Evolutionary conservation across 164 flowering plant genomes (phyloP).

Genomic region (Aristolochia californica): DNA sequence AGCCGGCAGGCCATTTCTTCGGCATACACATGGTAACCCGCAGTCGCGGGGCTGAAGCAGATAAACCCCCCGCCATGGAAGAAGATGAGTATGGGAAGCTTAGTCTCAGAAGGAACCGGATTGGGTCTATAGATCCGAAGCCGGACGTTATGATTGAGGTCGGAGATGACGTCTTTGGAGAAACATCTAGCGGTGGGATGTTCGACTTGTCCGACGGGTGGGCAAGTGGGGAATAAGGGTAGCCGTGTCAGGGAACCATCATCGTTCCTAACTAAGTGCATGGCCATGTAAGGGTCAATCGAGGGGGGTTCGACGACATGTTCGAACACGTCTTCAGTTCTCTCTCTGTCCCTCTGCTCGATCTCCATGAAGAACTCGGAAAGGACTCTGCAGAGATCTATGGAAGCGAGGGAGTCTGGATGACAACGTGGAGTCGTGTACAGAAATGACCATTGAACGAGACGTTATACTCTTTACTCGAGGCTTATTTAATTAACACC

Average conservation of each 20-base stretch:
- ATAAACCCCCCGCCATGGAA: constrained; percentile 53
- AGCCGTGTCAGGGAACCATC: constrained; percentile 11
- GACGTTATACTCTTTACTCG: too few species aligned
- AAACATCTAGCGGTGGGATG: not conserved
- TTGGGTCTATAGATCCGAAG: constrained; percentile 28
- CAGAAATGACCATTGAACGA: too few species aligned
- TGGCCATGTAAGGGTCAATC: constrained; percentile 2
- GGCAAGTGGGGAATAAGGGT: not conserved
- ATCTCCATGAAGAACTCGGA: too few species aligned
- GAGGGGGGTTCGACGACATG: too few species aligned
- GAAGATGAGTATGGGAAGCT: constrained; percentile 33
- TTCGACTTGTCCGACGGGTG: not conserved
- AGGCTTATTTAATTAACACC: too few species aligned
- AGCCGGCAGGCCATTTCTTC: constrained; percentile 12
- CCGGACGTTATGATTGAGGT: constrained; percentile 20
- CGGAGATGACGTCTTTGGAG: constrained; percentile 15
- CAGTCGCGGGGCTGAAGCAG: constrained; percentile 12
- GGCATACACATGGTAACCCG: constrained; percentile 19
- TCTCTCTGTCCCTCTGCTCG: too few species aligned
- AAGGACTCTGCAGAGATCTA: too few species aligned
- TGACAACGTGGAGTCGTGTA: too few species aligned
- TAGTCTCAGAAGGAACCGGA: not conserved
- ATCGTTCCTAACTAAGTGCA: constrained; percentile 3
- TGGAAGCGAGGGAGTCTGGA: too few species aligned
- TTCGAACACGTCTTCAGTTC: too few species aligned